phyloP scores from a whole-genome alignment of 2,329 filamentous ascomycete genomes.

The Diplodia seriata region DNA sequence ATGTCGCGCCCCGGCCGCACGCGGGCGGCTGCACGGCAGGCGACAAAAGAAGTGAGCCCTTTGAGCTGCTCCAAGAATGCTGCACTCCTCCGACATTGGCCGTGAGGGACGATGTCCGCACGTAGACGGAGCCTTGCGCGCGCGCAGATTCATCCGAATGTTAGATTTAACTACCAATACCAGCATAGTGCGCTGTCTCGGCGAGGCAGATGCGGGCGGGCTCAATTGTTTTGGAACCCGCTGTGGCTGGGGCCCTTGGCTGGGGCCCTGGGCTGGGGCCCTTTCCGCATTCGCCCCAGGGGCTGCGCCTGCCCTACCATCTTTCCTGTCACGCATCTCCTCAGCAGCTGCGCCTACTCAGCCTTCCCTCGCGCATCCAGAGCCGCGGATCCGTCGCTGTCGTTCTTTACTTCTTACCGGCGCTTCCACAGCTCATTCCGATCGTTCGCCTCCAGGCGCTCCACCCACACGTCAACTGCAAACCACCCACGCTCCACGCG shows the following conservation, averaged over 20 bases:
- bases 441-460: slow-evolving; percentile 30
- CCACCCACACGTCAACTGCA: slow-evolving; percentile 18
- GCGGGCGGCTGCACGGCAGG: slow-evolving; percentile 3
- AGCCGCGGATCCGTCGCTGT: slow-evolving; percentile 29
- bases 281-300: slow-evolving; percentile 31
- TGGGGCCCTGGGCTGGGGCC: neutral
- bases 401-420: slow-evolving; percentile 30
- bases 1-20: slow-evolving; percentile 10
- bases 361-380: slow-evolving; percentile 29
- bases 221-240: too few relatives aligned
- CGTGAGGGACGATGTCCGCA: too few relatives aligned
- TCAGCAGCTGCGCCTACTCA: slow-evolving; percentile 27
- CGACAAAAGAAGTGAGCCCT: too few relatives aligned
- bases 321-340: slow-evolving; percentile 23
- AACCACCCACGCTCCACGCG: slow-evolving; percentile 29
- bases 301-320: slow-evolving; percentile 30
- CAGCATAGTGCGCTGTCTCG: too few relatives aligned
- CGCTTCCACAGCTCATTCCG: slow-evolving; percentile 22
- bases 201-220: too few relatives aligned
- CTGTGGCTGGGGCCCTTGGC: too few relatives aligned
- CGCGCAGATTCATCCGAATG: too few relatives aligned
- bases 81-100: too few relatives aligned
- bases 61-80: neutral
- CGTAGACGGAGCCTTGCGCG: too few relatives aligned
- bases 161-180: too few relatives aligned